Conservation (phyloP, 306 rosid genomes). For the Cercis canadensis region DNA sequence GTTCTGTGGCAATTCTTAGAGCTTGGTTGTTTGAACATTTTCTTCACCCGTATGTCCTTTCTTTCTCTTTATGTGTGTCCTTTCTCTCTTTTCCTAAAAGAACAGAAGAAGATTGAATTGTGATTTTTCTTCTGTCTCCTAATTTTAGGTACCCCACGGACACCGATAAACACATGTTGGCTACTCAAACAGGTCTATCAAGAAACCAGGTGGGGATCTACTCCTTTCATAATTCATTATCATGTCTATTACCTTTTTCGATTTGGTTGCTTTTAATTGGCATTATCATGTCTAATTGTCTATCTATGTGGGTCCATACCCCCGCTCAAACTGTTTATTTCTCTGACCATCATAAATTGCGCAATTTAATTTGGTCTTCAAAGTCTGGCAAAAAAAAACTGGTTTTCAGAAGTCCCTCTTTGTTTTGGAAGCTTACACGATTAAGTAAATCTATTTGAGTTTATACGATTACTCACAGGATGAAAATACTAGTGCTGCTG, state of each 20-base stretch:
- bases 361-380: neutral
- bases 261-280: conserved; percentile 16
- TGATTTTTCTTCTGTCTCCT: conserved; percentile 14
- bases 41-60: conserved; percentile 89
- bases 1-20: conserved; percentile 79
- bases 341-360: neutral
- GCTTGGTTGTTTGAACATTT: conserved; percentile 98
- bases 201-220: conserved; percentile 85
- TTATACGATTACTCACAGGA: neutral
- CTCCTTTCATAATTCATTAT: conserved; percentile 35
- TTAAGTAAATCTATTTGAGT: no score
- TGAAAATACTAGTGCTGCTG: neutral
- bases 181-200: conserved; percentile 92
- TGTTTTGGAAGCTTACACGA: neutral
- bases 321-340: neutral
- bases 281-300: no score
- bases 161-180: conserved; percentile 95
- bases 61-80: conserved; percentile 1
- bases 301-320: conserved; percentile 9
- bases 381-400: no score
- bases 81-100: neutral
- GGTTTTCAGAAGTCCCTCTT: neutral
- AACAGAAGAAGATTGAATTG: conserved; percentile 13
- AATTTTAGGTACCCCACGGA: conserved; percentile 92
- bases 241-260: conserved; percentile 3